These are phyloP conservation scores for Gymnopilus dilepis DNA, from an alignment of 768 basidiomycete genomes.

Conservation along the genomic window DNA sequence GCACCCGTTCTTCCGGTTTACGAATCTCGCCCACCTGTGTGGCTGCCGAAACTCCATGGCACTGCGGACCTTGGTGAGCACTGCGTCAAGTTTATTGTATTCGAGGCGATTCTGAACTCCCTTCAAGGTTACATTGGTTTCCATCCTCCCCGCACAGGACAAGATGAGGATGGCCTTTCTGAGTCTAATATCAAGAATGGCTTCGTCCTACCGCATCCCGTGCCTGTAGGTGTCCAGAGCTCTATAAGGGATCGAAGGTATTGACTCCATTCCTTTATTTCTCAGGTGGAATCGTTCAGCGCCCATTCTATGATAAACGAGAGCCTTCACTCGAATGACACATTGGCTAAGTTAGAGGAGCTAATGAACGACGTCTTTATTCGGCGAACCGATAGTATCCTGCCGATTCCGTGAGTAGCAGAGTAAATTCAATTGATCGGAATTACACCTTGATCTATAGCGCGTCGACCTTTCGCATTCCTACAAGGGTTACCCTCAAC, in stretches of 20 bases:
- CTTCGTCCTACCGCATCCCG: constrained; percentile 54
- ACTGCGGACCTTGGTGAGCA: constrained; percentile 72
- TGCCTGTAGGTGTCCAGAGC: constrained; percentile 52
- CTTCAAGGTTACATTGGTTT: constrained; percentile 74
- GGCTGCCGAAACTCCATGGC: constrained; percentile 72
- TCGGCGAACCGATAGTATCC: constrained; percentile 60
- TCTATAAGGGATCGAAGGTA: background rate
- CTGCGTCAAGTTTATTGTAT: background rate
- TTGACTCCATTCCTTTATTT: constrained; percentile 4
- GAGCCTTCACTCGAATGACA: constrained; percentile 53
- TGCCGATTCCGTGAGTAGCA: constrained; percentile 65
- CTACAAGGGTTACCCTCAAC: constrained; percentile 81
- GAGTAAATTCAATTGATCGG: background rate
- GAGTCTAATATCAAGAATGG: constrained; percentile 70
- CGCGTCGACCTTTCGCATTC: constrained; percentile 74
- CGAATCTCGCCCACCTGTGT: constrained; percentile 70
- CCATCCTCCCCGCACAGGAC: constrained; percentile 73
- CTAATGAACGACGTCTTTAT: constrained; percentile 79
- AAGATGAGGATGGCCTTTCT: constrained; percentile 77
- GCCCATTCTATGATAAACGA: constrained; percentile 59
- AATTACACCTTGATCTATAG: constrained; percentile 36
- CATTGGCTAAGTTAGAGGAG: constrained; percentile 66
- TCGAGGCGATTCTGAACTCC: background rate
- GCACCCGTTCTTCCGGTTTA: constrained; percentile 51
- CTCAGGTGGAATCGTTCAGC: constrained; percentile 69